Base-by-base conservation (phyloP, 176 grass and related monocot species). In the Lolium perenne region DNA sequence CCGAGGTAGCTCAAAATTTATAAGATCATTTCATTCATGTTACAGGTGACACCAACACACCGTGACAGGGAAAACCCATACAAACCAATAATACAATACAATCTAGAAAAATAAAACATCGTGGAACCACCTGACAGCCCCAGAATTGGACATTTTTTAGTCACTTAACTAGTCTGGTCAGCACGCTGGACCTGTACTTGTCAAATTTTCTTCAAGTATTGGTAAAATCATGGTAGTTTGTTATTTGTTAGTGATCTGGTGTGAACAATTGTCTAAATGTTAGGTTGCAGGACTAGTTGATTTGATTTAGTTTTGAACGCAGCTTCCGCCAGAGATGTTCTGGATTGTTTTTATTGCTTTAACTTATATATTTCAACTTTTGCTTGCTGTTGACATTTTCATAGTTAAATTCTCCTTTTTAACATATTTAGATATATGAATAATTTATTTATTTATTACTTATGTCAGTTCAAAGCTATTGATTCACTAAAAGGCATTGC, bases 1-100 rank as follows among this genome's bases (percentile, higher is more conserved):
- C 18, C 84, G 77, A 96, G 94, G 97, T 99, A 80, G 53, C 32
- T 73, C 13, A 80, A 46, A 79, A 17, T 26, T 62, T 77, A 58
- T 22, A 21, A 50, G 8, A 35, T 74, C 3, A 29, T 84, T 43
- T 84, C 4, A 66, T 84, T 80, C 20, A 64, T 74, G 55, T 7
- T 61, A 82, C 59, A 18, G 65, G 14, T 86, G 57, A 59, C 23
- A 75, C 41, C 41, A 43, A 35, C 32, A 35, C 32, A 35, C 32
- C 32, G 32, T 86, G 57, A 59, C 23, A 75, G 41, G 62, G 38
- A 76, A 62, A 62, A 45, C 63, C 56, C 25, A 56, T 8, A 72
- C 18, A 21, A 84, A 64, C 29, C 41, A 43, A 7, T 43, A 43
- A 63, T 76, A 47, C 53, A 20, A 65, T 76, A 54, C 58, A 48